Evolutionary conservation across 345 rosid genomes (phyloP), one percentile per base, ranked within the genome.

Genomic region (Moricandia arvensis): DNA sequence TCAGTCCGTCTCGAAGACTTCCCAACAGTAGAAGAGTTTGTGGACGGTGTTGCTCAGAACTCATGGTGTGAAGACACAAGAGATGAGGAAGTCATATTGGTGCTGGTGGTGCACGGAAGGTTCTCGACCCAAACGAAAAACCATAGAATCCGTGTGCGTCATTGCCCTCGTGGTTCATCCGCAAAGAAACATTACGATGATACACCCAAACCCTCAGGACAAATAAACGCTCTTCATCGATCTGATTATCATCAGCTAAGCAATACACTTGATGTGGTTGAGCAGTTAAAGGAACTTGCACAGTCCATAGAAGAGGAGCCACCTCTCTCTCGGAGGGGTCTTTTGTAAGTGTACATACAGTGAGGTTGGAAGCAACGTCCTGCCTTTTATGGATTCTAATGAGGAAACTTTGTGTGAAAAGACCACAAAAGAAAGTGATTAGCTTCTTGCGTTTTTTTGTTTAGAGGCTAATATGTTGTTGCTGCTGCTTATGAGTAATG

Each of bases 121-220:
- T 86, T 76, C 75, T 77, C 88, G 53, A 83, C 78, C 8, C 87
- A 84, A 74, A 82, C 83, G n/a, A 85, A 24, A 79, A 83, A 79
- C 69, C 98, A 95, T 55, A 85, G 87, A 5, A 79, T 95, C 68
- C 87, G 90, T 10, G 93, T 95, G 18, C 89, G 93, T 27, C 93
- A 88, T 70, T 86, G 89, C 76, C 86, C 80, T 43, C 76, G 41
- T 26, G 74, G 68, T 47, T 13, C 34, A 21, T 80, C 81, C 37
- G 86, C 82, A 71, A 74, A 80, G 38, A 79, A 70, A 59, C 79
- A 64, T 16, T 9, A 43, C 0, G 84, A 82, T 16, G 68, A 75
- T 35, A 61, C 59, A 66, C 70, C 81, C 3, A 77, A 69, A 26
- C 65, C 62, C 75, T 65, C 84, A 4, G 59, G 45, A 54, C 78